Base-by-base conservation (phyloP, 768 basidiomycete species). In the Hypholoma fasciculare region DNA sequence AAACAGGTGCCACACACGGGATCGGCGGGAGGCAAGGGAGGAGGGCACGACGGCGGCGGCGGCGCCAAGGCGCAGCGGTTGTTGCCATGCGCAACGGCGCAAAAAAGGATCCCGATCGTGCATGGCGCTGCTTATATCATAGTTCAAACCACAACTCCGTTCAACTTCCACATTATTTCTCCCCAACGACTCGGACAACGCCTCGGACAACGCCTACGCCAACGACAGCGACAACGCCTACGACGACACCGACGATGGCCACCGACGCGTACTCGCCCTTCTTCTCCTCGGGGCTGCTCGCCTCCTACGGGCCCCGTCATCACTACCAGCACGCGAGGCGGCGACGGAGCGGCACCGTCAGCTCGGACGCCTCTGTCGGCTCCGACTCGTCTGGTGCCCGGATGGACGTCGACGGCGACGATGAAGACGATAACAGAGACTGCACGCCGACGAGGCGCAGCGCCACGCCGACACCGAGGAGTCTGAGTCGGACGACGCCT, bases 261-360 rank as follows among this genome's bases (percentile, higher is more conserved):
- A 61, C 81, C 63, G 23, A 23, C 23, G 69, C 77, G 38, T 89
- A 89, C 65, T 89, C 88, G 30, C 73, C 83, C 7, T 85, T 89
- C 64, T 89, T 89, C 71, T 85, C 87, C 34, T 87, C 87, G 40
- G 88, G 88, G 19, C 78, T 89, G 37, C 82, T 88, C 38, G 87
- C 87, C 13, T 75, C 82, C 4, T 74, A 74, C 43, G 70, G 42
- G 49, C 65, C 38, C 58, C 57, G 40, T 8, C 23, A 23, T 23
- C 23, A 23, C 23, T 23, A 23, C 23, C 23, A 23, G 4, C 23
- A 23, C 23, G 23, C 23, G 23, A 64, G 49, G 44, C 55, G 16
- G 50, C 42, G 65, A 40, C 60, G 60, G 1, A 57, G 60, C 19
- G 48, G 55, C 38, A 59, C 67, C 63, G 42, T 61, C 58, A 49